A percentile compares a stretch with the other conserved stretches of the same genome.
Evolutionary conservation across 2,329 filamentous ascomycete species (phyloP).

Genomic region (Ustilaginoidea virens): DNA sequence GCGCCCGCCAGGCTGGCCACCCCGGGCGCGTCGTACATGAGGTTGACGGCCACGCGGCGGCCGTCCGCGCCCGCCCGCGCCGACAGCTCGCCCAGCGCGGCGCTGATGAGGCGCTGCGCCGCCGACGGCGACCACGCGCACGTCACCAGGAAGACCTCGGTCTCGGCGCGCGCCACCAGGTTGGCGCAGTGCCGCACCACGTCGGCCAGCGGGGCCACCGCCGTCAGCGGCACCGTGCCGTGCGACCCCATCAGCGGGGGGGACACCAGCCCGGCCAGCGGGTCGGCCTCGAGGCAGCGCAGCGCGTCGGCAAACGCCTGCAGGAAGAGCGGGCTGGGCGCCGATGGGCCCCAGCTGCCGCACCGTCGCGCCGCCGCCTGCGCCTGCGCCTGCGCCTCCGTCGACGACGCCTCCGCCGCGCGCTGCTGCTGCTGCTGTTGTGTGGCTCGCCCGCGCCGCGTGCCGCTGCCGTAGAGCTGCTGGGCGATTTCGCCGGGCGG

Average conservation of each 20-base stretch:
- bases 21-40: constrained; percentile 61
- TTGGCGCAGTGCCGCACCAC: constrained; percentile 63
- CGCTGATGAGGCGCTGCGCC: constrained; percentile 50
- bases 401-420: too few relatives aligned
- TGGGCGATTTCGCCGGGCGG: constrained; percentile 38
- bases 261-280: constrained; percentile 33
- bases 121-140: constrained; percentile 62
- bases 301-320: constrained; percentile 52
- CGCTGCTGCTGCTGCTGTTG: constrained; percentile 4
- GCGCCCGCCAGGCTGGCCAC: constrained; percentile 49
- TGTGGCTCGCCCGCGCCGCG: constrained; percentile 8
- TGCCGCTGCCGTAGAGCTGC: constrained; percentile 30
- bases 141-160: constrained; percentile 59
- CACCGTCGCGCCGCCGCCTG: constrained; percentile 41
- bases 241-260: constrained; percentile 34
- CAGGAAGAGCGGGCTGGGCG: constrained; percentile 54
- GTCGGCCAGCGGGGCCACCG: constrained; percentile 43
- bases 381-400: constrained; percentile 15
- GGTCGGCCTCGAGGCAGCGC: constrained; percentile 34
- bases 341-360: constrained; percentile 49
- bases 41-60: constrained; percentile 47
- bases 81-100: constrained; percentile 55
- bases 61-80: constrained; percentile 42
- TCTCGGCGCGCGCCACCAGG: constrained; percentile 55
- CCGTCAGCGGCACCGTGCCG: constrained; percentile 51